A percentile compares a stretch with the other conserved stretches of the same genome.
Evolutionary conservation across 1,284 basidiomycete species (phyloP).

Genomic region (Sphaerobolus stellatus): DNA sequence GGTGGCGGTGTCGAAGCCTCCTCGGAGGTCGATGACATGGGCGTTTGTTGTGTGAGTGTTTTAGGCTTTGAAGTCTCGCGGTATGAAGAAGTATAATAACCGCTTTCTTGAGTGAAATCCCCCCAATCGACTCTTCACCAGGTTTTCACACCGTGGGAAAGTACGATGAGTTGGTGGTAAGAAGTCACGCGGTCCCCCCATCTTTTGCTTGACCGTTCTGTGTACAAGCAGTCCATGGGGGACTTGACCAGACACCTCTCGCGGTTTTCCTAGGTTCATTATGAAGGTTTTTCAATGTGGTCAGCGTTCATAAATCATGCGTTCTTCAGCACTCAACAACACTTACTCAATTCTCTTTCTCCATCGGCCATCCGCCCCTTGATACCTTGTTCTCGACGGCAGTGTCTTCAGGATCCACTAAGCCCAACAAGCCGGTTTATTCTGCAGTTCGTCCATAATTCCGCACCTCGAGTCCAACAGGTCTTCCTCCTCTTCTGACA

Average conservation of each 20-base stretch:
- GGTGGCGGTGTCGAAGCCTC: no score
- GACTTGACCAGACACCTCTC: neutral
- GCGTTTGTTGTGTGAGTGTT: no score
- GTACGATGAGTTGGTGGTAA: no score
- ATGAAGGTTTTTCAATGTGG: neutral
- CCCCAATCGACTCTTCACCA: no score
- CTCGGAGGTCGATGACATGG: no score
- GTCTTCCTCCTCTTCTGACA: slow-evolving; percentile 38
- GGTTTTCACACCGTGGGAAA: no score
- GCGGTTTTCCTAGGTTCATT: neutral
- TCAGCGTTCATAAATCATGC: no score
- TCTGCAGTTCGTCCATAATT: slow-evolving; percentile 51
- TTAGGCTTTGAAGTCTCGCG: no score
- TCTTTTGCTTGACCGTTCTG: neutral
- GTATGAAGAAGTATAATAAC: no score
- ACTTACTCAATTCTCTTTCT: neutral
- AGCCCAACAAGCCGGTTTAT: slow-evolving; percentile 50
- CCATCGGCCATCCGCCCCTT: neutral
- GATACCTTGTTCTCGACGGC: slow-evolving; percentile 22
- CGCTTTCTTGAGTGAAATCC: no score
- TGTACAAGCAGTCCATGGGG: neutral
- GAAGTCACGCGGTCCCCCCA: no score
- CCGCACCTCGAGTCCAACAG: slow-evolving; percentile 49
- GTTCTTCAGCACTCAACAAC: neutral
- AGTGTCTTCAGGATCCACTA: slow-evolving; percentile 60